A percentile compares a stretch with the other conserved stretches of the same genome.
phyloP scores from a whole-genome alignment of 768 basidiomycete species.

The Botryobasidium botryosum region DNA sequence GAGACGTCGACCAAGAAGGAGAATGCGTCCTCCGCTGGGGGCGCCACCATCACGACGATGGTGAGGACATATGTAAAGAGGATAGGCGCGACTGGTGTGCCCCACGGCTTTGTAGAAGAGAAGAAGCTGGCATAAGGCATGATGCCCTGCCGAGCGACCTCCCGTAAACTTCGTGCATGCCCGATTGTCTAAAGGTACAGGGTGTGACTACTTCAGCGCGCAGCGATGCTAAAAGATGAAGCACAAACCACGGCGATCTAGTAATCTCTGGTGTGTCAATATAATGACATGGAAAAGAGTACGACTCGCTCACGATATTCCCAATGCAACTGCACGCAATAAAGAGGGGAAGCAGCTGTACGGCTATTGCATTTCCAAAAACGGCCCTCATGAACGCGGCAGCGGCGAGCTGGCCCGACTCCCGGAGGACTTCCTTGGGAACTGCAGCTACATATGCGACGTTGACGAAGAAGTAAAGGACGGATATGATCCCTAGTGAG shows the following conservation, averaged over 20 bases:
- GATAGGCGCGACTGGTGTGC: slow-evolving; percentile 14
- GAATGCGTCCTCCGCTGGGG: slow-evolving; percentile 17
- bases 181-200: slow-evolving; percentile 21
- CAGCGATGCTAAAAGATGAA: neutral
- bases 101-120: slow-evolving; percentile 15
- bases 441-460: slow-evolving; percentile 18
- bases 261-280: too few relatives aligned
- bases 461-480: slow-evolving; percentile 33
- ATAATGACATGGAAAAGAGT: too few relatives aligned
- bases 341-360: slow-evolving; percentile 4
- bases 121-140: slow-evolving; percentile 27
- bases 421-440: slow-evolving; percentile 11
- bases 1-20: slow-evolving; percentile 11
- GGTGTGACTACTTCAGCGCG: neutral
- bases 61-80: slow-evolving; percentile 15
- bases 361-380: slow-evolving; percentile 11
- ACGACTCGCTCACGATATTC: too few relatives aligned
- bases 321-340: slow-evolving; percentile 5
- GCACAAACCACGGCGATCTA: neutral
- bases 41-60: slow-evolving; percentile 16
- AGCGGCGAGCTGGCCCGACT: slow-evolving; percentile 11
- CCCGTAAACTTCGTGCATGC: slow-evolving; percentile 31
- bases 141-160: slow-evolving; percentile 36
- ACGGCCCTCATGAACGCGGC: slow-evolving; percentile 14
- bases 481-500: slow-evolving; percentile 30